Evolutionary conservation across 805 yeast genomes (phyloP), one percentile per base, ranked within the genome.

Genomic region (Wickerhamiella occidentalis): DNA sequence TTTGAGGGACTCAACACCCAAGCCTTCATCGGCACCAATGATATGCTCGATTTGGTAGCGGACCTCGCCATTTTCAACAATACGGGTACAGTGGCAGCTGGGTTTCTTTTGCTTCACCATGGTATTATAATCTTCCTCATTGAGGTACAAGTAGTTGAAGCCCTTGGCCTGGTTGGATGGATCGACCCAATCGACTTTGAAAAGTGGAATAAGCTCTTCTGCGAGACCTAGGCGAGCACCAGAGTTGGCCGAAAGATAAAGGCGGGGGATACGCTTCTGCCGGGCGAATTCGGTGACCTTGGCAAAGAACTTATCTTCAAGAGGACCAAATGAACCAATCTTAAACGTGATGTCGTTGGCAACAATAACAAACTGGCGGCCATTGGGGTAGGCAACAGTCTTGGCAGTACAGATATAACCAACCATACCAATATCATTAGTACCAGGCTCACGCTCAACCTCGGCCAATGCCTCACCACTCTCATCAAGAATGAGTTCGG

Each of bases 211-310:
- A 55, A 92, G 74, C 68, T 92, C 99, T 59, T 92, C 97, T 23
- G 99, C 98, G 65, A 92, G 78, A 63, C 98, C 98, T 55, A 92
- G 85, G 73, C 99, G 80, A 43, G 99, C 99, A 74, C 99, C 99
- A 53, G 97, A 88, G 76, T 92, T 92, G 25, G 98, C 99, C 59
- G 96, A 85, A 58, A 92, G 73, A 69, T 92, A 92, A 51, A 92
- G 77, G 71, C 99, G 77, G 63, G 99, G 99, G 58, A 92, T 80
- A 53, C 98, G 98, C 56, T 80, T 75, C 63, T 77, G 73, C 70
- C 95, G 78, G 29, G 97, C 96, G 58, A 80, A 76, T 62, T 87
- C 94, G 30, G 98, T 92, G 56, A 88, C 95, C 64, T 82, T 80
- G 73, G 85, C 78, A 76, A 92, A 92, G 73, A 81, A 92, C 50